Percentiles rank a stretch among this genome's conserved stretches.
phyloP scores from a whole-genome alignment of 1,284 basidiomycete species.

The Cystobasidium sp. region DNA sequence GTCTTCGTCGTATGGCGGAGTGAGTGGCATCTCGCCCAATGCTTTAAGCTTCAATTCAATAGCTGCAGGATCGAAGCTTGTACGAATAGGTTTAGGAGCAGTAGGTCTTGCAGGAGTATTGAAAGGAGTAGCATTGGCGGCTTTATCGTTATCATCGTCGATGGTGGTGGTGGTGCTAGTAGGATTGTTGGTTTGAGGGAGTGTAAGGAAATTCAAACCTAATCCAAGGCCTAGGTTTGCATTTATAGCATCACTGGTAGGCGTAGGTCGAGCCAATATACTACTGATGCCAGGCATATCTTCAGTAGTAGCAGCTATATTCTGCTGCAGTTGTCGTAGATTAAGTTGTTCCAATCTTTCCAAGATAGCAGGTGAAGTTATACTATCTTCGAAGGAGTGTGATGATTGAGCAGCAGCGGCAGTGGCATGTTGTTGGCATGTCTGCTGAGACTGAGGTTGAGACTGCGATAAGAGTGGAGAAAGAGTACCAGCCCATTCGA shows the following conservation, averaged over 20 bases:
- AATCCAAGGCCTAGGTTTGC: neutral
- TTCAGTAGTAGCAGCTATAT: neutral
- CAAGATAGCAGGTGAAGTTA: constrained; percentile 10
- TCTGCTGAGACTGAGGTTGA: neutral
- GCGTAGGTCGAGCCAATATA: neutral
- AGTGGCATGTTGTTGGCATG: too few relatives aligned
- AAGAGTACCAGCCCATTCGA: neutral
- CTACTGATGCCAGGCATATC: neutral
- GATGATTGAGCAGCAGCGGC: too few relatives aligned
- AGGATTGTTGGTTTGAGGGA: neutral
- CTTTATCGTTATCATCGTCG: too few relatives aligned
- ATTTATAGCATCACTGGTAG: neutral
- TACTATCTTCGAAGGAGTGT: too few relatives aligned
- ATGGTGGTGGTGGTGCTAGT: too few relatives aligned
- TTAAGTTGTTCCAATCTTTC: constrained; percentile 11
- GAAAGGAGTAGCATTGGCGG: neutral
- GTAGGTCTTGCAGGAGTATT: neutral
- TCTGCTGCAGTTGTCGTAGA: constrained; percentile 1
- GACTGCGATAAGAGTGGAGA: neutral
- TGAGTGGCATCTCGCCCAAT: neutral
- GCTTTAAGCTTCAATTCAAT: neutral
- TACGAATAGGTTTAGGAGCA: neutral
- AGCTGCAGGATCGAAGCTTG: neutral
- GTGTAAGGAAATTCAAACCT: neutral
- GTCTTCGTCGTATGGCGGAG: constrained; percentile 4